Evolutionary conservation across 768 basidiomycete genomes (phyloP).

Genomic region (Rhizopogon vinicolor): DNA sequence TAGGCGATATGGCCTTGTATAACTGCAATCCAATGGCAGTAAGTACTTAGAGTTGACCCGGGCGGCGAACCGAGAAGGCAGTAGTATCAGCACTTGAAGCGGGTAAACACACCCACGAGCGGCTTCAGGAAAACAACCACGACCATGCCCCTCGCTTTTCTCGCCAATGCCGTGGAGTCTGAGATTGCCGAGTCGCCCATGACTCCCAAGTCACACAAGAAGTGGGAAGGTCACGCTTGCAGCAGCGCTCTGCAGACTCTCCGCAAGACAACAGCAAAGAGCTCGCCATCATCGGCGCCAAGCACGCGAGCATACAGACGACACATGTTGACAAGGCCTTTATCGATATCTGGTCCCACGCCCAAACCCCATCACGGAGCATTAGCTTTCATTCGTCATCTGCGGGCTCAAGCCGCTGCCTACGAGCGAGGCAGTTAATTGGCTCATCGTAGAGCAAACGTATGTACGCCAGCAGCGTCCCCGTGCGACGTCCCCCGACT

Average conservation of each 20-base stretch:
- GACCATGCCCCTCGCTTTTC: conserved; percentile 41
- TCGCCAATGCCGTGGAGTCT: conserved; percentile 41
- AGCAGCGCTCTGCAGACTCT: conserved; percentile 18
- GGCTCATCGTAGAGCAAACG: conserved; percentile 67
- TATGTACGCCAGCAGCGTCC: conserved; percentile 34
- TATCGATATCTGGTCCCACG: conserved; percentile 78
- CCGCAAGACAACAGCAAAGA: conserved; percentile 5
- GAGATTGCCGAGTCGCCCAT: conserved; percentile 44
- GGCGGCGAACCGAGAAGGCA: too few species aligned
- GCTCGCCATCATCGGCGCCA: conserved; percentile 26
- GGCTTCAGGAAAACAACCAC: conserved; percentile 49
- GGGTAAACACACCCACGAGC: conserved; percentile 27
- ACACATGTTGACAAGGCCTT: conserved; percentile 75
- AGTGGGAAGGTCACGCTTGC: conserved; percentile 22
- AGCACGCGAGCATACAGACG: conserved; percentile 33
- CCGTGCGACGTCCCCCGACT: conserved; percentile 22
- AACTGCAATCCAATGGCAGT: too few species aligned
- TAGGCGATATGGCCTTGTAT: too few species aligned
- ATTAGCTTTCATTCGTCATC: conserved; percentile 67
- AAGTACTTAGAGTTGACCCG: too few species aligned
- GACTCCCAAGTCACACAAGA: conserved; percentile 25
- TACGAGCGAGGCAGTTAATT: conserved; percentile 35
- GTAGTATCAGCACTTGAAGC: too few species aligned
- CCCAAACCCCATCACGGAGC: conserved; percentile 58
- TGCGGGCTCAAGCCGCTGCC: conserved; percentile 53